phyloP scores from a whole-genome alignment of 768 basidiomycete species.

The Leccinum broughii region DNA sequence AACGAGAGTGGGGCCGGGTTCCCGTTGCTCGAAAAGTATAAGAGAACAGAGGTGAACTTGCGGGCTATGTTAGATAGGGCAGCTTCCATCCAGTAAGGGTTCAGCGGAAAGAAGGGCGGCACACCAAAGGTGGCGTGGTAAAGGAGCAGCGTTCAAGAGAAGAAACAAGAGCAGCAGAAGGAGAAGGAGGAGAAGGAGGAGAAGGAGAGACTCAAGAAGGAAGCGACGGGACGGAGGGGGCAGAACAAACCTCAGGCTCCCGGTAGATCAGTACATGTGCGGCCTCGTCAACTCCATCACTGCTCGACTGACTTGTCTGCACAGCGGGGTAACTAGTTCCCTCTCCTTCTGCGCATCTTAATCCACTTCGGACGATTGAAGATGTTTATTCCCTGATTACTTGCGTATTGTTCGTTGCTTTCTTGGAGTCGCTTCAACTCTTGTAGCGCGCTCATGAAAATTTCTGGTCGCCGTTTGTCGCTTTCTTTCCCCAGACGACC shows the following conservation, averaged over 20 bases:
- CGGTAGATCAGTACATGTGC: slow-evolving; percentile 7
- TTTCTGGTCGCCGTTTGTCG: slow-evolving; percentile 15
- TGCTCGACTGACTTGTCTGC: background rate
- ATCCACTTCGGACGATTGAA: slow-evolving; percentile 3
- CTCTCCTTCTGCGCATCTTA: background rate
- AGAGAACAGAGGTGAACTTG: too few relatives aligned
- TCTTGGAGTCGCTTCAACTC: slow-evolving; percentile 33
- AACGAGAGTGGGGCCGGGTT: too few relatives aligned
- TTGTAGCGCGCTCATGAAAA: slow-evolving; percentile 38
- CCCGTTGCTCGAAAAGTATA: too few relatives aligned
- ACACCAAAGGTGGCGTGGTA: too few relatives aligned
- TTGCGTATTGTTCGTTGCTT: background rate
- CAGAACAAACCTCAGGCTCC: too few relatives aligned
- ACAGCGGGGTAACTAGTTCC: slow-evolving; percentile 4
- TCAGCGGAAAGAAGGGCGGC: too few relatives aligned
- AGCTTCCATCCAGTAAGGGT: too few relatives aligned
- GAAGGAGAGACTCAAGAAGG: background rate
- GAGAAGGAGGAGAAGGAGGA: background rate
- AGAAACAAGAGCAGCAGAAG: background rate
- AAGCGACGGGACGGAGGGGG: background rate
- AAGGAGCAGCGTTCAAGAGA: background rate
- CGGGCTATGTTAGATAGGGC: too few relatives aligned
- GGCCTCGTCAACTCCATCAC: background rate
- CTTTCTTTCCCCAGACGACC: slow-evolving; percentile 45
- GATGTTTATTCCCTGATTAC: slow-evolving; percentile 11